phyloP scores from a whole-genome alignment of 305 asterid genomes.

The Fraxinus velutina region DNA sequence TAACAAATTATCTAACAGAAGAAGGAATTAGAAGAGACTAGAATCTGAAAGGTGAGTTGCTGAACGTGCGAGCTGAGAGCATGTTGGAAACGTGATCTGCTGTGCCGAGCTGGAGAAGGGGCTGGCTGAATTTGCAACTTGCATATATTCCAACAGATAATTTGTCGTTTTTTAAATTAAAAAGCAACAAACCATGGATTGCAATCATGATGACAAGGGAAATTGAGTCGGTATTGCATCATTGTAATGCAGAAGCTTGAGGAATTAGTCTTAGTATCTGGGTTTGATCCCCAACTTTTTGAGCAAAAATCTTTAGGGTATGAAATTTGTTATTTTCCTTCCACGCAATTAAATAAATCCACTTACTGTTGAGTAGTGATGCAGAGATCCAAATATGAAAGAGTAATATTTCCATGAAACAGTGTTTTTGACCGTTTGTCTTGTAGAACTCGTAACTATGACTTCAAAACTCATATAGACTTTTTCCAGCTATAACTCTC shows the following conservation, averaged over 20 bases:
- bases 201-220: too few species aligned
- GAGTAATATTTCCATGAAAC: background rate
- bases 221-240: too few species aligned
- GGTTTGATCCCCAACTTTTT: conserved; percentile 3
- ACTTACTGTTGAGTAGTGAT: background rate
- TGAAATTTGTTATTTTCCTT: background rate
- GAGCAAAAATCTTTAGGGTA: background rate
- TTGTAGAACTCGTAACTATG: background rate
- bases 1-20: too few species aligned
- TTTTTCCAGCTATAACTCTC: background rate
- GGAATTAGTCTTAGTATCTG: background rate
- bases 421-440: conserved; percentile 1
- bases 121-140: too few species aligned
- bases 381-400: background rate
- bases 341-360: background rate
- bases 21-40: too few species aligned
- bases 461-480: background rate
- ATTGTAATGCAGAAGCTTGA: background rate
- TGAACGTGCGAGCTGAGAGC: too few species aligned
- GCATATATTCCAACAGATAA: too few species aligned
- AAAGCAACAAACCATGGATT: too few species aligned
- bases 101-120: too few species aligned
- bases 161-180: too few species aligned
- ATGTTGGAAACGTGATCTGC: too few species aligned
- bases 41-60: too few species aligned